Evolutionary conservation across 2,329 filamentous ascomycete species (phyloP).

Genomic region (Coniochaeta prunicola): DNA sequence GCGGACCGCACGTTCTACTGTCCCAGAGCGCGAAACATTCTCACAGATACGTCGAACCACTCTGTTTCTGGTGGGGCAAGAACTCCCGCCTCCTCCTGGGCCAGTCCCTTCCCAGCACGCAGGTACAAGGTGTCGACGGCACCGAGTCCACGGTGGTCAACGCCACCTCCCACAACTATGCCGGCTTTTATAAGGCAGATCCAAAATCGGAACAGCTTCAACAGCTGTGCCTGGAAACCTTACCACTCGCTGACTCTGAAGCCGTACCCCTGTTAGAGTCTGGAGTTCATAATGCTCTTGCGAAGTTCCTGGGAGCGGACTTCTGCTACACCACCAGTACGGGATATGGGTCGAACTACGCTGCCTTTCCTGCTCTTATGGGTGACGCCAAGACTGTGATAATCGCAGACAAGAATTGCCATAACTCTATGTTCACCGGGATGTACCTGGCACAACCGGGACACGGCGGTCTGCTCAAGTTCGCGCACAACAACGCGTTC

Average conservation of each 20-base stretch:
- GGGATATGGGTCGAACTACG: slow-evolving; percentile 11
- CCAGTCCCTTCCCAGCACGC: slow-evolving; percentile 4
- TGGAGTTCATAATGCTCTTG: slow-evolving; percentile 4
- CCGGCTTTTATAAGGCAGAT: slow-evolving; percentile 7
- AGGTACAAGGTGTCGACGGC: slow-evolving; percentile 3
- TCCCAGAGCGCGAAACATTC: not conserved
- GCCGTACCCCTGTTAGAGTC: slow-evolving; percentile 5
- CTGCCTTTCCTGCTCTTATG: slow-evolving; percentile 7
- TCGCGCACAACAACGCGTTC: slow-evolving; percentile 6
- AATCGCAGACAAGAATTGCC: slow-evolving; percentile 9
- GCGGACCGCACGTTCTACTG: not conserved
- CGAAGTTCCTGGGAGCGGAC: slow-evolving; percentile 6
- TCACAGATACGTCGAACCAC: slow-evolving; percentile 10
- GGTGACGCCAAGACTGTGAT: slow-evolving; percentile 2
- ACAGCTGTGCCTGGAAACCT: slow-evolving; percentile 5
- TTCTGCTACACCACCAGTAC: slow-evolving; percentile 10
- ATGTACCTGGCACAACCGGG: slow-evolving; percentile 4
- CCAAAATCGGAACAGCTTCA: slow-evolving; percentile 6
- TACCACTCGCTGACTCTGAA: slow-evolving; percentile 8
- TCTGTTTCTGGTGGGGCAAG: slow-evolving; percentile 10
- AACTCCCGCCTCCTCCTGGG: slow-evolving; percentile 9
- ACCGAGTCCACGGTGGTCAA: slow-evolving; percentile 3
- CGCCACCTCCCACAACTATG: slow-evolving; percentile 11
- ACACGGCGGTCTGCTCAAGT: slow-evolving; percentile 2
- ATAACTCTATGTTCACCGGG: slow-evolving; percentile 10